Evolutionary conservation across 192 early-diverging fungal genomes (phyloP), one percentile per base, ranked within the genome.

Genomic region (Thoreauomyces humboldtii): DNA sequence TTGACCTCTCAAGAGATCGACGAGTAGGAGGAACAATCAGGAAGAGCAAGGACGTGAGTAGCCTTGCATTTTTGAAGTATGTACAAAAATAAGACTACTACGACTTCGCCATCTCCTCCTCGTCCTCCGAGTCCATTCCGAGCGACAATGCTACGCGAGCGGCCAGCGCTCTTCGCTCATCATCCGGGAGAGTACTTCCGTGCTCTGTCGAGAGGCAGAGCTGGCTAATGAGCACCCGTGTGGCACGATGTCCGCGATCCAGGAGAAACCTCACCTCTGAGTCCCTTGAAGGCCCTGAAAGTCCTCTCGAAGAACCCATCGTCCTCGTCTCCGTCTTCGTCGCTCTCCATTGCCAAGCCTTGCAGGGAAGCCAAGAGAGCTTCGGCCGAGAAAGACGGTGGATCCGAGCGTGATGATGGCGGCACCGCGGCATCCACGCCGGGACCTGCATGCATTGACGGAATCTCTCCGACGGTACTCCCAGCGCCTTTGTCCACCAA

Each of bases 241-340:
- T n/a, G n/a, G n/a, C n/a, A n/a, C n/a, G n/a, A n/a, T n/a, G n/a
- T n/a, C n/a, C n/a, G n/a, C n/a, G n/a, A n/a, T n/a, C n/a, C n/a
- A n/a, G n/a, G n/a, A n/a, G n/a, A n/a, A n/a, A n/a, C n/a, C 48
- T 57, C 76, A 84, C 82, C 79, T 69, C 79, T 51, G 21, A 86
- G 68, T 15, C 70, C 63, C 63, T 83, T 67, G 2, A 86, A 58
- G 3, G 78, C 65, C 2, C 71, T 67, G 51, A 83, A 61, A 0
- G 80, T 73, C 24, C 74, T 75, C 14, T 77, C 77, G 51, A 86
- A 67, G 2, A 78, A 78, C 43, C 81, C 83, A 17, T 83, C 79
- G 1, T 73, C 73, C 47, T 78, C 75, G 67, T 83, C 76, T 28
- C 50, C 50, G 6, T 52, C 24, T 60, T 74, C 55, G 19, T 58